Conservation (phyloP, 345 rosid genomes). For the Eucalyptus urophylla region DNA sequence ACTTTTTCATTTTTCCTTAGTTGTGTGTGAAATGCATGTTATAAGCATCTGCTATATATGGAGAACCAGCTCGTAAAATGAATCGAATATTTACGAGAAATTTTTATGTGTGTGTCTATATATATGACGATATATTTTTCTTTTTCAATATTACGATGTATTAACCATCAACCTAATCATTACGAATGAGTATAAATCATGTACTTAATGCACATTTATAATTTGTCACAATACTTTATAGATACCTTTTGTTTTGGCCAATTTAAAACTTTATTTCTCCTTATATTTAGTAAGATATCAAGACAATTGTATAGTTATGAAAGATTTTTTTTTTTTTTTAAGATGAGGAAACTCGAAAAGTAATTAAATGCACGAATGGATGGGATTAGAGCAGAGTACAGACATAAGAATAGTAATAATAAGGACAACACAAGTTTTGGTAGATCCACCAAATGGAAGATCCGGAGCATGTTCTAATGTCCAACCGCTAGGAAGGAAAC, state of each 20-base stretch:
- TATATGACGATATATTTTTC: too few relatives aligned
- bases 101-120: too few relatives aligned
- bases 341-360: not conserved
- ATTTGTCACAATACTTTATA: not conserved
- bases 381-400: not conserved
- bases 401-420: not conserved
- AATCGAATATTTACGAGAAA: not conserved
- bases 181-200: not conserved
- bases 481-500: not conserved
- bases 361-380: not conserved
- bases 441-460: not conserved
- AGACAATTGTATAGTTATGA: not conserved
- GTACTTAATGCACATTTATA: not conserved
- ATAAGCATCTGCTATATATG: not conserved
- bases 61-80: not conserved
- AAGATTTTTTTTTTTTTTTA: not conserved
- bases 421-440: not conserved
- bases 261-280: not conserved
- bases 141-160: too few relatives aligned
- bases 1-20: not conserved
- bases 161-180: not conserved
- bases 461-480: not conserved
- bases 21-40: not conserved
- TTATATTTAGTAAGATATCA: not conserved
- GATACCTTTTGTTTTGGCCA: not conserved